These are phyloP conservation scores for Zizania latifolia DNA, from an alignment of 176 grass and related monocot species.

Conservation along the genomic window DNA sequence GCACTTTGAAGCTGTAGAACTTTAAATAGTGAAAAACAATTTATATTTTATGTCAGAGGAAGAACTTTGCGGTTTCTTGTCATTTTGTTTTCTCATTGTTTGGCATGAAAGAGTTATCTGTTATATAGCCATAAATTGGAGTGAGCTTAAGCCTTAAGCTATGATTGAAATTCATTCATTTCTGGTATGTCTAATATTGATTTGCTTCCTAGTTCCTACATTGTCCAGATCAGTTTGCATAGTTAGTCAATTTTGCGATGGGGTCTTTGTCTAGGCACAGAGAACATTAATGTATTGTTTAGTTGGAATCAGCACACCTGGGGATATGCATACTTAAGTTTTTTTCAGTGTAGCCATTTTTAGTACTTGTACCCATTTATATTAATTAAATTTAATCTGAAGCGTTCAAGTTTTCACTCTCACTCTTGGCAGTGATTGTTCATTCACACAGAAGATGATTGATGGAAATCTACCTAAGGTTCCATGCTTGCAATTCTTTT, in stretches of 20 bases:
- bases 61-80: neutral
- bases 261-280: neutral
- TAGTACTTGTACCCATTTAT: neutral
- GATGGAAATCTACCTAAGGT: slow-evolving; percentile 23
- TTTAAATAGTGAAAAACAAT: neutral
- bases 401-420: neutral
- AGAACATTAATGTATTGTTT: neutral
- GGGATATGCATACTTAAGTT: too few relatives aligned
- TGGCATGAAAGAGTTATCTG: neutral
- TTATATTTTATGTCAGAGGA: neutral
- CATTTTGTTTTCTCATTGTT: neutral
- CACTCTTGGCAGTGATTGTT: slow-evolving; percentile 51
- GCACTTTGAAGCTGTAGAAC: neutral
- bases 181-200: neutral
- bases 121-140: neutral
- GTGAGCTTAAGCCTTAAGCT: neutral
- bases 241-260: neutral
- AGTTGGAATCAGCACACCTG: neutral
- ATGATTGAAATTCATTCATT: neutral
- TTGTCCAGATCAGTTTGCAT: neutral
- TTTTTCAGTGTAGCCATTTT: neutral
- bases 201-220: neutral
- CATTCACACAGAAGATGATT: slow-evolving; percentile 28
- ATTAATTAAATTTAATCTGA: slow-evolving; percentile 25
- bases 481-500: slow-evolving; percentile 69